Percentiles rank a stretch among this genome's conserved stretches.
phyloP scores from a whole-genome alignment of 23 red algal species.

The Cyanidioschyzon merolae region DNA sequence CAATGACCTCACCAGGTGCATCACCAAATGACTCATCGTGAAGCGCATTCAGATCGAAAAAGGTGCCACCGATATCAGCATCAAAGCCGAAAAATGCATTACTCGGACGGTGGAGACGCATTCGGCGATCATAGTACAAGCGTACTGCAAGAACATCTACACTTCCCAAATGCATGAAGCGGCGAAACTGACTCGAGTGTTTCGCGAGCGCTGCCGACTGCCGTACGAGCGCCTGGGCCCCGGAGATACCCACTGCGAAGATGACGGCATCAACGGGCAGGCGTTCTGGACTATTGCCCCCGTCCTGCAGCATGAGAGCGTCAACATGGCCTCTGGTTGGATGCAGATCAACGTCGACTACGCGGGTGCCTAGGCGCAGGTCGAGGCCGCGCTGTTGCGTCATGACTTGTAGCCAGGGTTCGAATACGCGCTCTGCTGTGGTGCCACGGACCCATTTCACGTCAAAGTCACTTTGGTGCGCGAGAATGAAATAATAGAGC shows the following conservation, averaged over 20 bases:
- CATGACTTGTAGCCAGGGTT: slow-evolving; percentile 36
- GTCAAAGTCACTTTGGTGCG: slow-evolving; percentile 66
- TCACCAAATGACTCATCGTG: slow-evolving; percentile 49
- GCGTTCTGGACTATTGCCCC: not conserved
- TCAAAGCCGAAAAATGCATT: slow-evolving; percentile 77
- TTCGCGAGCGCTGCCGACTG: slow-evolving; percentile 33
- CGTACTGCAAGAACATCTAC: slow-evolving; percentile 77
- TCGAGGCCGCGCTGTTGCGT: slow-evolving; percentile 18
- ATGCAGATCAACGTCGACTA: slow-evolving; percentile 31
- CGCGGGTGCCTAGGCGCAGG: slow-evolving; percentile 32
- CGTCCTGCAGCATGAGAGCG: slow-evolving; percentile 23
- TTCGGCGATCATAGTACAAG: slow-evolving; percentile 54
- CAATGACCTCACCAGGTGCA: slow-evolving; percentile 43
- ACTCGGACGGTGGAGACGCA: slow-evolving; percentile 32
- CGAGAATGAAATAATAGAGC: slow-evolving; percentile 63
- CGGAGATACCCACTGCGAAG: slow-evolving; percentile 59
- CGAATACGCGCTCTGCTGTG: slow-evolving; percentile 49
- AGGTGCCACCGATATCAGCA: slow-evolving; percentile 54
- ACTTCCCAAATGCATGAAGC: slow-evolving; percentile 37
- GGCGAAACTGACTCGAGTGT: slow-evolving; percentile 34
- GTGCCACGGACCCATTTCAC: slow-evolving; percentile 74
- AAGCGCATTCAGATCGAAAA: slow-evolving; percentile 64
- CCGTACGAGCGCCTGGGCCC: slow-evolving; percentile 48
- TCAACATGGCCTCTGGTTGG: slow-evolving; percentile 21
- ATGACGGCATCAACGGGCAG: slow-evolving; percentile 46